Evolutionary conservation across 371 early-diverging fungal species (phyloP).

Genomic region (Smittium mucronatum): DNA sequence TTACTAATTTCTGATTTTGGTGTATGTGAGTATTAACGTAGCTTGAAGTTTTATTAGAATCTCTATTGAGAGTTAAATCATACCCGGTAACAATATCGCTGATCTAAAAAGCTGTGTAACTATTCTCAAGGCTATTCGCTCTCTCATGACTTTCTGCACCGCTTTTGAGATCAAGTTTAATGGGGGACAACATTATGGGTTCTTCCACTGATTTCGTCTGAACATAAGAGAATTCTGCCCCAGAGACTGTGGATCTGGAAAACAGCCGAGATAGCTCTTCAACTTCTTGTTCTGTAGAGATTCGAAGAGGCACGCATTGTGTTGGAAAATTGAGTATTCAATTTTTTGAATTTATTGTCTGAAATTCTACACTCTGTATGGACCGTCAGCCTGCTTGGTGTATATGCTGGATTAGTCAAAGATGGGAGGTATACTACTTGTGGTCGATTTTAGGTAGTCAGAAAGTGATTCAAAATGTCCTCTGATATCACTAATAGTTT

Average conservation of each 20-base stretch:
- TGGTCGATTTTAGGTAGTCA: neutral
- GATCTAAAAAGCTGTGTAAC: neutral
- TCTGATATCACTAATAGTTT: neutral
- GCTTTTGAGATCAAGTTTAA: constrained; percentile 24
- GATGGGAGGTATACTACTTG: neutral
- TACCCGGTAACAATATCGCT: neutral
- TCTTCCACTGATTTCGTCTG: constrained; percentile 13
- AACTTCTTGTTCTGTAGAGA: constrained; percentile 12
- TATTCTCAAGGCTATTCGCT: constrained; percentile 4
- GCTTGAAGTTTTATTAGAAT: neutral
- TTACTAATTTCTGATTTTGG: neutral
- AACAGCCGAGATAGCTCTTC: constrained; percentile 16
- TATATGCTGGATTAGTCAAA: neutral
- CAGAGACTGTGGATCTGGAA: constrained; percentile 18
- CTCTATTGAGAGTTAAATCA: neutral
- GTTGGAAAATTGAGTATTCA: neutral
- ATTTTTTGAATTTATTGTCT: neutral
- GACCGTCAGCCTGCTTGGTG: neutral
- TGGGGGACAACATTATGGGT: constrained; percentile 18
- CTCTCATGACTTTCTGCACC: constrained; percentile 16
- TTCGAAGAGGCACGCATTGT: constrained; percentile 25
- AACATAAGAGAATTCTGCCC: constrained; percentile 25
- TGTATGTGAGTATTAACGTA: neutral
- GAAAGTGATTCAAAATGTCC: neutral
- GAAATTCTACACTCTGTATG: constrained; percentile 12